Percentiles rank a stretch among this genome's conserved stretches.
Evolutionary conservation across 2,329 filamentous ascomycete genomes (phyloP).

Genomic region (Alternaria dauci): DNA sequence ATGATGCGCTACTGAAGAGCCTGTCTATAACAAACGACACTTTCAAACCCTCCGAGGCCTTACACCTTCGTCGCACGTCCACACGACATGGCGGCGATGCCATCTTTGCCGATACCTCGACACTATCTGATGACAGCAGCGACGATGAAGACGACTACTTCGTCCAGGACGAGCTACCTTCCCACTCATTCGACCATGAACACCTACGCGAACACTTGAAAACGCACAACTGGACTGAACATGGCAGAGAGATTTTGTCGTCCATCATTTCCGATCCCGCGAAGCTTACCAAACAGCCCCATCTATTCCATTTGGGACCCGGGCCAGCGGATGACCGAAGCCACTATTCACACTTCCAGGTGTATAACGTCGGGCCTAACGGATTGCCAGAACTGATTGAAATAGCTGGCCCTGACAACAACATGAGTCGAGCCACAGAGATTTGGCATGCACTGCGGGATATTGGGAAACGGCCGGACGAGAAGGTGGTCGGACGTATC

Average conservation of each 20-base stretch:
- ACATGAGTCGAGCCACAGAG: constrained; percentile 44
- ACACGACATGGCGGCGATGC: constrained; percentile 36
- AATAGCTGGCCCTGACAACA: constrained; percentile 41
- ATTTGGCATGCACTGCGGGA: constrained; percentile 44
- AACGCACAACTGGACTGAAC: constrained; percentile 54
- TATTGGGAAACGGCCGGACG: constrained; percentile 49
- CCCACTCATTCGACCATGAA: constrained; percentile 54
- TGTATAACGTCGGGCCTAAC: constrained; percentile 64
- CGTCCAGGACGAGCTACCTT: constrained; percentile 52
- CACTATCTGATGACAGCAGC: constrained; percentile 46
- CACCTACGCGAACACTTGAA: constrained; percentile 57
- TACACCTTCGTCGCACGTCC: constrained; percentile 31
- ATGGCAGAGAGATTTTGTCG: constrained; percentile 53
- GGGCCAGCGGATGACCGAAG: constrained; percentile 53
- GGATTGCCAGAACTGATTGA: constrained; percentile 54
- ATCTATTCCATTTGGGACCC: constrained; percentile 55
- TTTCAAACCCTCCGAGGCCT: constrained; percentile 36
- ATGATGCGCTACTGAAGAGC: constrained; percentile 42
- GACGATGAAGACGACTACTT: constrained; percentile 49
- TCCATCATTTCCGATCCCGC: constrained; percentile 54
- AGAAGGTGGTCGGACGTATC: constrained; percentile 64
- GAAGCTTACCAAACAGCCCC: constrained; percentile 54
- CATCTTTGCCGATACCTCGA: constrained; percentile 46
- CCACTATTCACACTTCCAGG: constrained; percentile 62
- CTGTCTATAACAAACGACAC: constrained; percentile 40